These are phyloP conservation scores for Podospora bellae-mahoneyi DNA, from an alignment of 495 filamentous ascomycete species.

Conservation along the genomic window DNA sequence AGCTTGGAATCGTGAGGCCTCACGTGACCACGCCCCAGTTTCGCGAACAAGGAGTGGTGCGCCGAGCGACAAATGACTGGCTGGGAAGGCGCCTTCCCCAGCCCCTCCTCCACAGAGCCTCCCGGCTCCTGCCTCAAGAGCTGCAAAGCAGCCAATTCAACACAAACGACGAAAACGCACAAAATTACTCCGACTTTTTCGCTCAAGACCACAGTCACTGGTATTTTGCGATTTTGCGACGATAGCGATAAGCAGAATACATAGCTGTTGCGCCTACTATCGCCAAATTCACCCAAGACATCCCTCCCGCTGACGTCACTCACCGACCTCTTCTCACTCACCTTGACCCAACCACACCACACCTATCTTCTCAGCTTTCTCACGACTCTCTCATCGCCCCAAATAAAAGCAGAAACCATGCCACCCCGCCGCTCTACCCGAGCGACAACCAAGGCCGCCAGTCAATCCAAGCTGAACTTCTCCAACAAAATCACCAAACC, in stretches of 20 bases:
- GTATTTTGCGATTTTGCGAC: neutral
- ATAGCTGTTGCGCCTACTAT: neutral
- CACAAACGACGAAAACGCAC: neutral
- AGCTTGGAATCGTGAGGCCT: neutral
- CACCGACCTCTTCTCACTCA: neutral
- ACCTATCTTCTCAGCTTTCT: neutral
- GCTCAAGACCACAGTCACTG: neutral
- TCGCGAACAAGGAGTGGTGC: neutral
- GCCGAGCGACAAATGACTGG: neutral
- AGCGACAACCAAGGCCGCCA: constrained; percentile 29
- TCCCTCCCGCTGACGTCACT: neutral
- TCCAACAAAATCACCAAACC: constrained; percentile 70
- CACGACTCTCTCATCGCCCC: neutral
- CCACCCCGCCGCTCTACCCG: constrained; percentile 61
- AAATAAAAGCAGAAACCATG: constrained; percentile 44
- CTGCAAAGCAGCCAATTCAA: neutral
- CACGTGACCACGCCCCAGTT: neutral
- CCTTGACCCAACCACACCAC: neutral
- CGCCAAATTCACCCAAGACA: neutral
- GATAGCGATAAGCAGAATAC: neutral
- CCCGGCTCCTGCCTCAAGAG: neutral
- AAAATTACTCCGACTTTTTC: neutral
- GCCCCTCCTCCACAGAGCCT: neutral
- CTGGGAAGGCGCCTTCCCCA: neutral
- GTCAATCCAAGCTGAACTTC: constrained; percentile 75